These are phyloP conservation scores for Septoria petroselini DNA, from an alignment of 2,329 filamentous ascomycete genomes.

Conservation along the genomic window DNA sequence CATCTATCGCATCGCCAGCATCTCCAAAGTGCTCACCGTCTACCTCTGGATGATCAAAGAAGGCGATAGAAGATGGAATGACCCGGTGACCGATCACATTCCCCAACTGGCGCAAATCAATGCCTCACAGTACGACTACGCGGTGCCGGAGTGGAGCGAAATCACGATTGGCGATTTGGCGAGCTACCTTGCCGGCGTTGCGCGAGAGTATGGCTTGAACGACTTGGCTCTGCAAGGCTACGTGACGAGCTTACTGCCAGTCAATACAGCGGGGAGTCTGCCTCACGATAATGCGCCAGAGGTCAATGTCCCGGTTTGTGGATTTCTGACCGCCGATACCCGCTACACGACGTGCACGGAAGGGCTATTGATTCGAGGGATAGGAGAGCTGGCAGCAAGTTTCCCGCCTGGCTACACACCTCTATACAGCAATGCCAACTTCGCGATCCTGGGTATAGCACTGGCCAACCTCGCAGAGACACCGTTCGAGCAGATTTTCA, in stretches of 20 bases:
- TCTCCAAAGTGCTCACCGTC: slow-evolving; percentile 23
- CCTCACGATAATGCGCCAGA: slow-evolving; percentile 9
- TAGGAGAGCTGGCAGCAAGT: slow-evolving; percentile 17
- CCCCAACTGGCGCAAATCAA: slow-evolving; percentile 39
- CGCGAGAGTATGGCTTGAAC: slow-evolving; percentile 24
- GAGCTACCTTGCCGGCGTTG: slow-evolving; percentile 47
- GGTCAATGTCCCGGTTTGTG: slow-evolving; percentile 19
- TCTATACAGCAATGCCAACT: slow-evolving; percentile 26
- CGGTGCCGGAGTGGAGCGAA: slow-evolving; percentile 47
- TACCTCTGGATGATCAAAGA: slow-evolving; percentile 25
- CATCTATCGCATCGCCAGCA: slow-evolving; percentile 24
- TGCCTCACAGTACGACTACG: slow-evolving; percentile 34
- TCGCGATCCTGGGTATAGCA: slow-evolving; percentile 19
- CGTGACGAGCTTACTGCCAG: slow-evolving; percentile 36
- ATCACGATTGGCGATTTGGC: slow-evolving; percentile 49
- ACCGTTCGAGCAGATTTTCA: slow-evolving; percentile 14
- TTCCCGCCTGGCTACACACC: slow-evolving; percentile 21
- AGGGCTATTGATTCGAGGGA: slow-evolving; percentile 12
- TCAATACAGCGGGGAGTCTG: slow-evolving; percentile 28
- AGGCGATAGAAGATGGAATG: slow-evolving; percentile 21
- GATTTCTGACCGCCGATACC: slow-evolving; percentile 16
- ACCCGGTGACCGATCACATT: slow-evolving; percentile 47
- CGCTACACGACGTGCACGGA: slow-evolving; percentile 16
- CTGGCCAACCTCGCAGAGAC: slow-evolving; percentile 12
- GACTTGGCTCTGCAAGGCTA: slow-evolving; percentile 17